Evolutionary conservation across 306 rosid genomes (phyloP), one percentile per base, ranked within the genome.

Genomic region (Trichosanthes cucumerina): DNA sequence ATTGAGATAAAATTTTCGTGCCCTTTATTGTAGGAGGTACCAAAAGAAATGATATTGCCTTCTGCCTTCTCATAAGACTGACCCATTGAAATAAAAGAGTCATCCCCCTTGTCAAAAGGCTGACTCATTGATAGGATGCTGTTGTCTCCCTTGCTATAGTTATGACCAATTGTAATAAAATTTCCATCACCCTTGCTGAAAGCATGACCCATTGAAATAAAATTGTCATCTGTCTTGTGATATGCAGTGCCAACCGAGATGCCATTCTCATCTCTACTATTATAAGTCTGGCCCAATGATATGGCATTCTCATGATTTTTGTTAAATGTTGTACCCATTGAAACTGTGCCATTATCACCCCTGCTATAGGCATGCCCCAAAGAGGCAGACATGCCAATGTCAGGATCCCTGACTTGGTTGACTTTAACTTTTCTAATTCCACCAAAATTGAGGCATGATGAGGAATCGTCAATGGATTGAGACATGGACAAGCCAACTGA

Each of bases 361-460:
- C 91, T 82, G 46, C 83, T 82, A 82, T 81, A 90, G 73, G 90
- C 81, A 82, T 83, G 82, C 60, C 90, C 96, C 79, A 88, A 34
- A 6, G 96, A 83, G 56, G 88, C 80, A 76, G 92, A 50, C 88
- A 87, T 66, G 26, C 87, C 81, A 82, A 83, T 84, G 54, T 88
- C 92, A 54, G 90, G 84, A 75, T 95, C 97, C 87, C 91, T 87
- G 75, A 95, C 99, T 86, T 95, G 92, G 88, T 95, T 95, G 79
- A 95, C 97, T 86, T 93, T 92, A 79, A 92, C 97, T 86, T 88
- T 95, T 82, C 97, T 88, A 69, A 91, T 88, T 68, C 93, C 97
- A 80, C 96, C 91, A 82, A 89, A 90, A 86, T 62, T 90, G 60
- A 89, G 86, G 85, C 84, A 85, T 46, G 96, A 84, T 75, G 96